Conservation (phyloP, 495 filamentous ascomycete genomes). For the Xylaria flabelliformis region DNA sequence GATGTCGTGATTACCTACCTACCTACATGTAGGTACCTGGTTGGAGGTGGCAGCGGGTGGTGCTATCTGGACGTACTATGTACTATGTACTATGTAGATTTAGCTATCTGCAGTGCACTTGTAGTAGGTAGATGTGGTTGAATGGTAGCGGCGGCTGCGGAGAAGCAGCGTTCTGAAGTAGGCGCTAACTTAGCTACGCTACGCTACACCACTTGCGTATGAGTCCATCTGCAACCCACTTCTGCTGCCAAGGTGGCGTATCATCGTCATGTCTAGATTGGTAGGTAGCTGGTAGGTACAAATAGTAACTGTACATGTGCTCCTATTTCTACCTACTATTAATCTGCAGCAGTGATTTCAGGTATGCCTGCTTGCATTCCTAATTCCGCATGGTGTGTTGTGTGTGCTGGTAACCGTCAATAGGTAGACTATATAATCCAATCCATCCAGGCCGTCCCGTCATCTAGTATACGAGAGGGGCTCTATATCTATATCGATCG, state of each 20-base stretch:
- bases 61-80: conserved; percentile 1
- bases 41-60: neutral
- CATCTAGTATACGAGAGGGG: neutral
- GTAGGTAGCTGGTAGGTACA: neutral
- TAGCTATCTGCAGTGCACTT: neutral
- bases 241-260: conserved; percentile 10
- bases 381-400: neutral
- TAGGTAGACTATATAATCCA: neutral
- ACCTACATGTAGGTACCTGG: neutral
- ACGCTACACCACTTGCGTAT: neutral
- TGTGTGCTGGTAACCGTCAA: neutral
- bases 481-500: neutral
- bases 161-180: neutral
- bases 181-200: neutral
- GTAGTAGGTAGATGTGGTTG: neutral
- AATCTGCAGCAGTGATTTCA: neutral
- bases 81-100: neutral
- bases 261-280: neutral
- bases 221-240: conserved; percentile 6
- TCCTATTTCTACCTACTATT: neutral
- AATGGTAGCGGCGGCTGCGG: conserved; percentile 16
- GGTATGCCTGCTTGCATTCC: neutral
- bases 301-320: neutral
- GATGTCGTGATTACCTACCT: conserved; percentile 31
- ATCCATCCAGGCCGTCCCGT: neutral